phyloP scores from a whole-genome alignment of 345 rosid species.

The Brassica incana region DNA sequence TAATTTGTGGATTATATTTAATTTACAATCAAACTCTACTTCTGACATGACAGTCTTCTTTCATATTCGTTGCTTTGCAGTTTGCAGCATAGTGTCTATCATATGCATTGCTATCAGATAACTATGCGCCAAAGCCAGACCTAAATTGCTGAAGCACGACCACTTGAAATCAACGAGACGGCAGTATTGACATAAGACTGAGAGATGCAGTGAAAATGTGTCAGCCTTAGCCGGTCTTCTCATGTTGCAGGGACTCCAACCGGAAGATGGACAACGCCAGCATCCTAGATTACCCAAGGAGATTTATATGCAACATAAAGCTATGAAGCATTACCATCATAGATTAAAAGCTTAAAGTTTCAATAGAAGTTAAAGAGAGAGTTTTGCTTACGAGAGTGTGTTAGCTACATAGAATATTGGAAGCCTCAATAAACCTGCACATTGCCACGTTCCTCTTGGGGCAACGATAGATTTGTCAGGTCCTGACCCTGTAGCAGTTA shows the following conservation, averaged over 20 bases:
- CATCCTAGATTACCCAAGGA: constrained; percentile 48
- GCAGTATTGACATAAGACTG: background rate
- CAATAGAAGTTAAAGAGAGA: background rate
- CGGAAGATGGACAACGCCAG: constrained; percentile 60
- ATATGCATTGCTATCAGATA: background rate
- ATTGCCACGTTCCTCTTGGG: constrained; percentile 52
- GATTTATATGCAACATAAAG: constrained; percentile 5
- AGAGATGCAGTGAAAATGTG: background rate
- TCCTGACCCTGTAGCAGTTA: constrained; percentile 75
- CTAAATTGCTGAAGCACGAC: background rate
- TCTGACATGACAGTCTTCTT: constrained; percentile 6
- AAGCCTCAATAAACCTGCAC: constrained; percentile 64
- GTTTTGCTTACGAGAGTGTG: constrained; percentile 62
- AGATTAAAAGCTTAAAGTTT: background rate
- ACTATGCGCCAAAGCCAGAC: background rate
- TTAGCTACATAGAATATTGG: constrained; percentile 78
- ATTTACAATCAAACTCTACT: constrained; percentile 14
- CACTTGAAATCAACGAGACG: constrained; percentile 8
- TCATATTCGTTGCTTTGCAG: constrained; percentile 6
- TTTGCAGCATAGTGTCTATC: background rate
- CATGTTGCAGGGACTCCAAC: constrained; percentile 46
- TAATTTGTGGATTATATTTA: background rate
- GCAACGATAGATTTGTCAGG: constrained; percentile 53
- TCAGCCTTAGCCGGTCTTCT: constrained; percentile 43
- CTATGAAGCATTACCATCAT: background rate